Percentiles rank a stretch among this genome's conserved stretches.
These are phyloP conservation scores for Puccinia hordei DNA, from an alignment of 1,284 basidiomycete species.

Conservation along the genomic window DNA sequence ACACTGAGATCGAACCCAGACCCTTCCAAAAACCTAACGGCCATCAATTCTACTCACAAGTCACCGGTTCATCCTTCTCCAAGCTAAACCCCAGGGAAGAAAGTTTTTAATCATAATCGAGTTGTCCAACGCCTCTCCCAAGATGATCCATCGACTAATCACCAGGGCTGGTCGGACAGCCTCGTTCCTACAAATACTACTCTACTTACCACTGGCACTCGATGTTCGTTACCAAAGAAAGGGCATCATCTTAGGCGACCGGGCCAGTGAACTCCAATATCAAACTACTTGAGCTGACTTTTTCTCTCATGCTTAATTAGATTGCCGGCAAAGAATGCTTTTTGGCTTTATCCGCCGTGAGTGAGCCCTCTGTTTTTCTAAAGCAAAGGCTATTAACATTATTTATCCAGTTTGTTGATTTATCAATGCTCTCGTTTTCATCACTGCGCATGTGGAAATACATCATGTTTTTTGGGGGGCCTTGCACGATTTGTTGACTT, in stretches of 20 bases:
- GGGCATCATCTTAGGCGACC: neutral
- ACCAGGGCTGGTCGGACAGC: conserved; percentile 32
- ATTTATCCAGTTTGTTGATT: neutral
- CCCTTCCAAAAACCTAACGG: too few species aligned
- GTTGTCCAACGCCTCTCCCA: neutral
- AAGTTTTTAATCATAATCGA: too few species aligned
- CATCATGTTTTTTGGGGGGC: neutral
- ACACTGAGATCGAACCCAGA: too few species aligned
- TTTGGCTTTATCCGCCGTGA: conserved; percentile 56
- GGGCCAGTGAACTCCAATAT: neutral
- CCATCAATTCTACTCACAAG: too few species aligned
- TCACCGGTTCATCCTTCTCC: too few species aligned
- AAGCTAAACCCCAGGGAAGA: too few species aligned
- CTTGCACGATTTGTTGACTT: neutral
- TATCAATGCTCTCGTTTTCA: neutral
- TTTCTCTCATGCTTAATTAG: neutral
- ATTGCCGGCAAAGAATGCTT: conserved; percentile 57
- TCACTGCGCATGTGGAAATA: conserved; percentile 2
- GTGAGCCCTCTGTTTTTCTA: neutral
- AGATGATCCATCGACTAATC: conserved; percentile 31
- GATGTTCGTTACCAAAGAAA: conserved; percentile 32
- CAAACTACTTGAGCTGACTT: neutral
- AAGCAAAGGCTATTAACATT: neutral
- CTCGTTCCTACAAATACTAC: conserved; percentile 35
- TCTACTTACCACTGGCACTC: conserved; percentile 42